A percentile compares a stretch with the other conserved stretches of the same genome.
Conservation (phyloP, 2,329 filamentous ascomycete genomes). For the Helicocarpus griseus region DNA sequence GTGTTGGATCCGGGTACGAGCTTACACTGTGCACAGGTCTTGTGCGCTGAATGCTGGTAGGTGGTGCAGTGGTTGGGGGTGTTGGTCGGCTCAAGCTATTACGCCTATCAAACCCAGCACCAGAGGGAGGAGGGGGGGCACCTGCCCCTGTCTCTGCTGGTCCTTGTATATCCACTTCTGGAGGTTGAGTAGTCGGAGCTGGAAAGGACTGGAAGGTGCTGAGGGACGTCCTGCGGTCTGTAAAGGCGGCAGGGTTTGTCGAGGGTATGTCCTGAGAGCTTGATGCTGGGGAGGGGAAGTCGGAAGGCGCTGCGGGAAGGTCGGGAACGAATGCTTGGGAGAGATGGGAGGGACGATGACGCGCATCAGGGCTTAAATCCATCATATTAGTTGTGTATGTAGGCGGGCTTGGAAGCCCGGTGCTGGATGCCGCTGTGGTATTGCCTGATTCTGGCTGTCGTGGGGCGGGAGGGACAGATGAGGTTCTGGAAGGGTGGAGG, state of each 20-base stretch:
- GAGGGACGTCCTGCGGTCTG: constrained; percentile 8
- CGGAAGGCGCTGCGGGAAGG: constrained; percentile 30
- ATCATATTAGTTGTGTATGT: constrained; percentile 11
- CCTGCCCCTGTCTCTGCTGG: constrained; percentile 11
- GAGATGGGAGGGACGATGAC: constrained; percentile 21
- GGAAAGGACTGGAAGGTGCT: constrained; percentile 33
- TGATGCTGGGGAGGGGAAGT: constrained; percentile 21
- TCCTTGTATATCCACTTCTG: constrained; percentile 12
- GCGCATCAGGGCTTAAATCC: constrained; percentile 10
- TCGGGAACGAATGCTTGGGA: constrained; percentile 19
- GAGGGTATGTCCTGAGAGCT: constrained; percentile 7
- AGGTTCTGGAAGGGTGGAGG: constrained; percentile 38
- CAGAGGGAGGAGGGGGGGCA: constrained; percentile 7
- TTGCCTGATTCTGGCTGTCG: constrained; percentile 7
- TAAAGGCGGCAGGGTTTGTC: constrained; percentile 12
- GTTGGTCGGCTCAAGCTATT: constrained; percentile 4
- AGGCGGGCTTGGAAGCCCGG: constrained; percentile 11
- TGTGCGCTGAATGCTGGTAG: constrained; percentile 21
- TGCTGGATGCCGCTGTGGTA: constrained; percentile 16
- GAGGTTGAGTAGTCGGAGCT: constrained; percentile 25
- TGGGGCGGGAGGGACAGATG: constrained; percentile 29
- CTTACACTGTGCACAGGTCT: constrained; percentile 20
- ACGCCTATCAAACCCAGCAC: constrained; percentile 5
- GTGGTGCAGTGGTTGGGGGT: constrained; percentile 7
- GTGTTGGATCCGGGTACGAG: constrained; percentile 13